Conservation (phyloP, 805 yeast species). For the Saccharomycopsis microspora region DNA sequence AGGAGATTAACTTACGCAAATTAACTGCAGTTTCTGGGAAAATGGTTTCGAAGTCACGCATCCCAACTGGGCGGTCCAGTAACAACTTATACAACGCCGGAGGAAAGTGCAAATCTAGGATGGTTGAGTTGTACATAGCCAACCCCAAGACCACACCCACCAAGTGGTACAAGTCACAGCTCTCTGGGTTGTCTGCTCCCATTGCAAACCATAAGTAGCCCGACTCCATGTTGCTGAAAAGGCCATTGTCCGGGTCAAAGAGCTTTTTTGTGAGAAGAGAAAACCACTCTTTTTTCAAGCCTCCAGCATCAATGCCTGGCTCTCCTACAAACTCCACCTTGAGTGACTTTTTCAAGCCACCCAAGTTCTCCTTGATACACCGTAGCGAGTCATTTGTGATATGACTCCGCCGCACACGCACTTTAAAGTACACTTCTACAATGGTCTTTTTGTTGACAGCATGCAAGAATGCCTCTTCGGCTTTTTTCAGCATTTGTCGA, state of each 20-base stretch:
- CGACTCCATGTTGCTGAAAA: constrained; percentile 59
- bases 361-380: constrained; percentile 40
- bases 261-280: constrained; percentile 56
- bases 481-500: constrained; percentile 72
- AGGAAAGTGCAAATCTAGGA: constrained; percentile 73
- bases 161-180: constrained; percentile 49
- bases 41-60: constrained; percentile 57
- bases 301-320: constrained; percentile 95
- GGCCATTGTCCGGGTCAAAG: constrained; percentile 56
- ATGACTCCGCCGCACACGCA: constrained; percentile 55
- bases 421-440: constrained; percentile 55
- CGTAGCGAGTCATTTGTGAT: constrained; percentile 68
- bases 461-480: constrained; percentile 78
- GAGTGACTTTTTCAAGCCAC: constrained; percentile 61
- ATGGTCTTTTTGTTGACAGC: constrained; percentile 54
- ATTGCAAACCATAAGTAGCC: constrained; percentile 66
- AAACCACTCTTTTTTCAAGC: constrained; percentile 92
- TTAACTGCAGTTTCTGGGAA: constrained; percentile 57
- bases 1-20: constrained; percentile 32
- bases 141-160: constrained; percentile 83
- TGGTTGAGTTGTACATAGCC: constrained; percentile 85
- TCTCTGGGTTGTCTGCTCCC: constrained; percentile 27
- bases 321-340: constrained; percentile 76
- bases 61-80: constrained; percentile 37
- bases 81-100: constrained; percentile 65